These are phyloP conservation scores for Monilinia polystroma DNA, from an alignment of 2,329 filamentous ascomycete species.

Conservation along the genomic window DNA sequence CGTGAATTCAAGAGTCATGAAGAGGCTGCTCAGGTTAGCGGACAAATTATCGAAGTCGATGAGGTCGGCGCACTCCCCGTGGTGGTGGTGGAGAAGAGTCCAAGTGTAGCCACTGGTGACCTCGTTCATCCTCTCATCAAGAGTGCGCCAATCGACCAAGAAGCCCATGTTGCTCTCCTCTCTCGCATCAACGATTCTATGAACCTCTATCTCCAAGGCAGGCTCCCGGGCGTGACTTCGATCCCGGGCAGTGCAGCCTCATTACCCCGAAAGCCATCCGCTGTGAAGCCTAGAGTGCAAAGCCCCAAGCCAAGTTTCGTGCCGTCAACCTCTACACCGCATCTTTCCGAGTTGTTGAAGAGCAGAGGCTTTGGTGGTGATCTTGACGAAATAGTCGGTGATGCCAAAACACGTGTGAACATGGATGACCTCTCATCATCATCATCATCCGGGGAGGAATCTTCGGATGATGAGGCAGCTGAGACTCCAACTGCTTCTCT, in stretches of 20 bases:
- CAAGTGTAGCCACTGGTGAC: constrained; percentile 41
- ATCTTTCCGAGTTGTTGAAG: constrained; percentile 65
- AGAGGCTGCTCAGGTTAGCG: constrained; percentile 84
- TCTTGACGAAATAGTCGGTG: constrained; percentile 59
- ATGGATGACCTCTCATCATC: constrained; percentile 51
- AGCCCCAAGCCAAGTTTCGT: constrained; percentile 45
- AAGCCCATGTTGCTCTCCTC: constrained; percentile 52
- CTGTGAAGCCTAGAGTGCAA: constrained; percentile 38
- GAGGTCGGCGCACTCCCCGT: constrained; percentile 52
- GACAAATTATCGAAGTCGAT: constrained; percentile 74
- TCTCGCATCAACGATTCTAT: constrained; percentile 56
- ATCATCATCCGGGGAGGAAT: constrained; percentile 49
- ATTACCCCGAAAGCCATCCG: constrained; percentile 25
- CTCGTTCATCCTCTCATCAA: constrained; percentile 63
- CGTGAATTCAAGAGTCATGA: constrained; percentile 95
- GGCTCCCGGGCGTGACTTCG: constrained; percentile 49
- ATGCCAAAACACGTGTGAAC: constrained; percentile 56
- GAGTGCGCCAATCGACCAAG: constrained; percentile 53
- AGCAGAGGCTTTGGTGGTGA: constrained; percentile 61
- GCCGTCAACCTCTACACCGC: constrained; percentile 59
- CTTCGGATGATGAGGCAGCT: constrained; percentile 49
- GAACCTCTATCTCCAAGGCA: constrained; percentile 52
- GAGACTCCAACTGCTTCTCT: constrained; percentile 42
- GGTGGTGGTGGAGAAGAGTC: constrained; percentile 42
- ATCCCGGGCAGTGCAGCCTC: constrained; percentile 44